phyloP scores from a whole-genome alignment of 129 eudicot species.

The Artemisia annua region DNA sequence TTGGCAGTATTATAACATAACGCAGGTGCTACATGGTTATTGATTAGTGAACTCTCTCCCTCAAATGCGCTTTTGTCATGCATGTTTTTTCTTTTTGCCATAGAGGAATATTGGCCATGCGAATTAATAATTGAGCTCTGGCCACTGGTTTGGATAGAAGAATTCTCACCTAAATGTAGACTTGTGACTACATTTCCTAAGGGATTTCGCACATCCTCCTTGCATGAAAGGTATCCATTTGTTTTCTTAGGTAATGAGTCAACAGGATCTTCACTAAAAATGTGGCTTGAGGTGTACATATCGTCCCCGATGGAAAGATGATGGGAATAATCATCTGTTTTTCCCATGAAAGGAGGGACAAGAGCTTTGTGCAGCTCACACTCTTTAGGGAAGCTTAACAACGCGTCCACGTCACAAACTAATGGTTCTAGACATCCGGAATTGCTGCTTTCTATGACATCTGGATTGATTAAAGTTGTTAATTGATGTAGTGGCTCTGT shows the following conservation, averaged over 20 bases:
- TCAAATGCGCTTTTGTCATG: slow-evolving; percentile 33
- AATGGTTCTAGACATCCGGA: too few species aligned
- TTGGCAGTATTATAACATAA: slow-evolving; percentile 17
- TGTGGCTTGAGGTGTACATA: too few species aligned
- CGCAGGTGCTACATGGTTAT: slow-evolving; percentile 40
- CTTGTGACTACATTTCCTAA: slow-evolving; percentile 16
- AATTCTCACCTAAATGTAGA: slow-evolving; percentile 1
- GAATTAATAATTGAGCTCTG: slow-evolving; percentile 33
- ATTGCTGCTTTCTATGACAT: slow-evolving; percentile 14
- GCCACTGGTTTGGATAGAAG: slow-evolving; percentile 18
- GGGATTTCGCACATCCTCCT: slow-evolving; percentile 30
- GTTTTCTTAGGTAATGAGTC: slow-evolving; percentile 29
- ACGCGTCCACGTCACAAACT: slow-evolving; percentile 12
- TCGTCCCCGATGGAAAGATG: slow-evolving; percentile 4
- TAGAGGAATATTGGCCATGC: slow-evolving; percentile 26
- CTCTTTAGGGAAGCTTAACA: slow-evolving; percentile 54
- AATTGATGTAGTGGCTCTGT: slow-evolving; percentile 27
- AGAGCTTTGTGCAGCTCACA: slow-evolving; percentile 73
- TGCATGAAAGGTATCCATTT: slow-evolving; percentile 29
- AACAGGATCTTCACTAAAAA: neutral
- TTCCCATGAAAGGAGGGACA: slow-evolving; percentile 42
- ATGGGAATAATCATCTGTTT: slow-evolving; percentile 13
- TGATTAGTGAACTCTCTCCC: slow-evolving; percentile 34
- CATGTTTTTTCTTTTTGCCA: slow-evolving; percentile 28
- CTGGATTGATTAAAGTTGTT: slow-evolving; percentile 21